phyloP scores from a whole-genome alignment of 2,329 filamentous ascomycete genomes.

The Ilyonectria destructans region DNA sequence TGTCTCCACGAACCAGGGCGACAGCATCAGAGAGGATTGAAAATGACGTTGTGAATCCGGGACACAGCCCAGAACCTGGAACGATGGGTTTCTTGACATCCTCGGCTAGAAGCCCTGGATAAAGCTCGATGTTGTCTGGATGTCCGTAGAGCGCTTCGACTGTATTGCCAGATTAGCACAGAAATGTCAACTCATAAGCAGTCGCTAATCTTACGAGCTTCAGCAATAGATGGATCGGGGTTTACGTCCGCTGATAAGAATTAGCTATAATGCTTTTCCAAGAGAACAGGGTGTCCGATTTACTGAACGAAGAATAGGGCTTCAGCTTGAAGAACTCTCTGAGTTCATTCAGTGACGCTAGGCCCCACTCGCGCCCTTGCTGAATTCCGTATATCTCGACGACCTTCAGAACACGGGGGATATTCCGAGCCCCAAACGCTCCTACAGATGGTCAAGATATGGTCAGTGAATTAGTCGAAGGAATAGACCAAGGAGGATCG shows the following conservation, averaged over 20 bases:
- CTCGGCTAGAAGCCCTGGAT: conserved; percentile 78
- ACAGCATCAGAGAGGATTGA: conserved; percentile 74
- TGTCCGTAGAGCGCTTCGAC: conserved; percentile 72
- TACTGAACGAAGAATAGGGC: conserved; percentile 67
- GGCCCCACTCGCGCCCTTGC: conserved; percentile 74
- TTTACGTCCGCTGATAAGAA: too few relatives aligned
- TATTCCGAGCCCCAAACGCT: conserved; percentile 70
- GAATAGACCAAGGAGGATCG: too few relatives aligned
- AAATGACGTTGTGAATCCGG: conserved; percentile 68
- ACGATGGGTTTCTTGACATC: conserved; percentile 67
- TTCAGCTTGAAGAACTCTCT: conserved; percentile 55
- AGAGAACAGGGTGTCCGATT: too few relatives aligned
- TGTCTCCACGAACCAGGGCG: conserved; percentile 71
- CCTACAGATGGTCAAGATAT: too few relatives aligned
- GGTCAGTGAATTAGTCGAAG: too few relatives aligned
- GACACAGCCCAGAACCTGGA: conserved; percentile 59
- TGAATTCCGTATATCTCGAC: conserved; percentile 77
- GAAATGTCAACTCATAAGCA: too few relatives aligned
- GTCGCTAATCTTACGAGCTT: conserved; percentile 12
- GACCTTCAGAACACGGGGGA: conserved; percentile 71
- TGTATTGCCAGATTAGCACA: neutral
- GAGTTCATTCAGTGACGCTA: conserved; percentile 73
- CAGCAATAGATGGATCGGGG: neutral
- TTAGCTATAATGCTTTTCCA: too few relatives aligned
- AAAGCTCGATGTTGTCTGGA: conserved; percentile 79